Evolutionary conservation across 2,329 filamentous ascomycete species (phyloP).

Genomic region (Didymella pomorum): DNA sequence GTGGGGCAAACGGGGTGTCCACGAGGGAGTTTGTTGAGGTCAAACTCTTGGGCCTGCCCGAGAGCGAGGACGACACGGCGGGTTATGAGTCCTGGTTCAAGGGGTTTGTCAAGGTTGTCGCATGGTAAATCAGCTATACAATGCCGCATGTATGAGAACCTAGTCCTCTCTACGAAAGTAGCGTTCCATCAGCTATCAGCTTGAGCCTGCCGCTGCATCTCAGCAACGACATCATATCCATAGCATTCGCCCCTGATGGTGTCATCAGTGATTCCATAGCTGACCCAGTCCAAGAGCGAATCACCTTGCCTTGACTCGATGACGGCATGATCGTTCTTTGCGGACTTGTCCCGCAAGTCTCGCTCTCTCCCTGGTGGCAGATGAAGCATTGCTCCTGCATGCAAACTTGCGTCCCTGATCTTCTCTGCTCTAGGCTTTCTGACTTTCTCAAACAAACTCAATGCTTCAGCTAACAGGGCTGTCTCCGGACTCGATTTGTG

Average conservation of each 20-base stretch:
- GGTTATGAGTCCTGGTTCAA: no score
- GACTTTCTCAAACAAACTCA: slow-evolving; percentile 23
- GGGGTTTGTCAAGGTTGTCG: no score
- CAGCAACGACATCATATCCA: slow-evolving; percentile 26
- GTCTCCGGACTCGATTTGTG: not conserved
- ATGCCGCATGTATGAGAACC: not conserved
- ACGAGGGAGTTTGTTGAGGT: no score
- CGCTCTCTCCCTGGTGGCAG: slow-evolving; percentile 19
- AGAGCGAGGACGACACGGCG: no score
- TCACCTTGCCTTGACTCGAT: slow-evolving; percentile 7
- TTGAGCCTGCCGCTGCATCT: not conserved
- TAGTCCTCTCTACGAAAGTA: no score
- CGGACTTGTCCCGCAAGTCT: slow-evolving; percentile 14
- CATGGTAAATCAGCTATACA: no score
- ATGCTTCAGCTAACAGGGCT: slow-evolving; percentile 3
- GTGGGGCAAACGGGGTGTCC: no score
- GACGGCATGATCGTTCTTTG: slow-evolving; percentile 13
- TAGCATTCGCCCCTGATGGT: slow-evolving; percentile 24
- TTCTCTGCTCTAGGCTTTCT: slow-evolving; percentile 25
- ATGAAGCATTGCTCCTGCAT: slow-evolving; percentile 25
- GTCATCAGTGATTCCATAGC: slow-evolving; percentile 27
- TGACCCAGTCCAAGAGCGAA: slow-evolving; percentile 10
- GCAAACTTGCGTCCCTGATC: slow-evolving; percentile 26
- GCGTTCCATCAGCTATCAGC: no score
- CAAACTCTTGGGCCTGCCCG: no score